Base-by-base conservation (phyloP, 2,329 filamentous ascomycete species). In the Chaetomiaceae sp. region DNA sequence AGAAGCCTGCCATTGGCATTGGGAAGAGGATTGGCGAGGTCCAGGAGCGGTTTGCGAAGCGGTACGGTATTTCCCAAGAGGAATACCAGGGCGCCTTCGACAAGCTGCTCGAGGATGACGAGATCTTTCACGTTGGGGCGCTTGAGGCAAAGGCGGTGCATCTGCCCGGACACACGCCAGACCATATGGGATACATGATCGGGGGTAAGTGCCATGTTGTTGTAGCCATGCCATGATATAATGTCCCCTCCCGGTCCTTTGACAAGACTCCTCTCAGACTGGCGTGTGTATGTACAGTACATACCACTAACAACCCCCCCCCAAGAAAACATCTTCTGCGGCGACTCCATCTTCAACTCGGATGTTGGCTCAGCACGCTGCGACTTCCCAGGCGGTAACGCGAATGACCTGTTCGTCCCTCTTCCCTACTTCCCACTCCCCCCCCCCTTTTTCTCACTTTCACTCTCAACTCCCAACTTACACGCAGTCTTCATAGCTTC, bases 161-260 rank as follows among this genome's bases (percentile, higher is more conserved):
- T 58, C 73, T 85, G 0, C 80, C 81, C 0, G 82, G 81, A 0
- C 79, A 84, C 58, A 84, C 80, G 0, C 79, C 80, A 0, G 81
- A 85, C 56, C 80, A 84, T 53, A 62, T 82, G 18, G 81, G 80
- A 0, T 86, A 85, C 56, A 64, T 69, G 29, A 75, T 84, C 43
- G 79, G 77, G 64, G 65, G 72, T 71, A 57, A 55, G 64, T 47
- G 9, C 1, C 14, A 5, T 20, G n/a, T n/a, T n/a, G n/a, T n/a
- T n/a, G n/a, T n/a, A n/a, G n/a, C n/a, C n/a, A n/a, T n/a, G n/a
- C n/a, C n/a, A n/a, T n/a, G n/a, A n/a, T n/a, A n/a, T n/a, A n/a
- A n/a, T n/a, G n/a, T n/a, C n/a, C n/a, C n/a, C n/a, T n/a, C n/a
- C n/a, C n/a, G n/a, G n/a, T n/a, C n/a, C n/a, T n/a, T n/a, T n/a